phyloP scores from a whole-genome alignment of 345 rosid genomes.

The Salix viminalis region DNA sequence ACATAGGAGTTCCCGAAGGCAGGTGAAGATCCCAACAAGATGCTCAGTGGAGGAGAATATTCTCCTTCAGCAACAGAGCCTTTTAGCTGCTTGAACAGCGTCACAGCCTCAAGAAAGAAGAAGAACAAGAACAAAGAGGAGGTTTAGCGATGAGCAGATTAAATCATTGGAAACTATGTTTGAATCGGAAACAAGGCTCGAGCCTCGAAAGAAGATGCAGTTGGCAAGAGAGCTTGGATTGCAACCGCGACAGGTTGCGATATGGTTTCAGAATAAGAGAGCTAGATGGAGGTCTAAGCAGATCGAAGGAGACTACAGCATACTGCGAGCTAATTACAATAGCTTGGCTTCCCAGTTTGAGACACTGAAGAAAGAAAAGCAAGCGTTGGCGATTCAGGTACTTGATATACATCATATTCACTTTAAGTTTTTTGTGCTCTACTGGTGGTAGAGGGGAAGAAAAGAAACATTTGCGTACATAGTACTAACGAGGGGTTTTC shows the following conservation, averaged over 20 bases:
- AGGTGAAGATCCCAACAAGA: constrained; percentile 14
- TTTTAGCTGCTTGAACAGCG: constrained; percentile 18
- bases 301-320: constrained; percentile 56
- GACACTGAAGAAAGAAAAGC: constrained; percentile 60
- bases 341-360: constrained; percentile 56
- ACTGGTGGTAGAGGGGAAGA: neutral
- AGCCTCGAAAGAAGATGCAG: constrained; percentile 68
- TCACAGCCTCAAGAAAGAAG: constrained; percentile 33
- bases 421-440: neutral
- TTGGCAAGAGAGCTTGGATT: constrained; percentile 69
- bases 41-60: constrained; percentile 44
- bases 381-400: constrained; percentile 56
- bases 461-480: neutral
- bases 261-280: constrained; percentile 89
- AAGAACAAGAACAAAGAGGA: constrained; percentile 51
- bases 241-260: constrained; percentile 86
- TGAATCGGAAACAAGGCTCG: constrained; percentile 64
- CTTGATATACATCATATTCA: neutral
- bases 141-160: constrained; percentile 85
- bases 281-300: constrained; percentile 87
- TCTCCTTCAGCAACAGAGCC: constrained; percentile 26
- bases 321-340: constrained; percentile 49
- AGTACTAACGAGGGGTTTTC: neutral
- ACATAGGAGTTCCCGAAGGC: neutral
- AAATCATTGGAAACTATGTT: constrained; percentile 66